A percentile compares a stretch with the other conserved stretches of the same genome.
Evolutionary conservation across 2,329 filamentous ascomycete species (phyloP).

Genomic region (Aspergillus sp.): DNA sequence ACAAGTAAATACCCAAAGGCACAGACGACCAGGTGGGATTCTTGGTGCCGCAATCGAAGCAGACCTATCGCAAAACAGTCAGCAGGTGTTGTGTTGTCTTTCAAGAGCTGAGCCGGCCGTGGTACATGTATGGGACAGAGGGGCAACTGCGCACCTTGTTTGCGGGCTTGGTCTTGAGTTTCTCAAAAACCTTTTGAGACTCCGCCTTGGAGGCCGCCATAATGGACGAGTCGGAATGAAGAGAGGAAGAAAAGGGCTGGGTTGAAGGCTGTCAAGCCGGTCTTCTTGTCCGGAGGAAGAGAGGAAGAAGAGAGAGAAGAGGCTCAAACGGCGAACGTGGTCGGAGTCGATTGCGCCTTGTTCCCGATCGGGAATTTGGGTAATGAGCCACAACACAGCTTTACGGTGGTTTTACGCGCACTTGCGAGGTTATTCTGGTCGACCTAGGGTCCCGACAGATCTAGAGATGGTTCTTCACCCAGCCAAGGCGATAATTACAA

Average conservation of each 20-base stretch:
- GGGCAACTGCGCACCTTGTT: slow-evolving; percentile 65
- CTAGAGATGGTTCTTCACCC: too few relatives aligned
- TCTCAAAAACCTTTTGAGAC: slow-evolving; percentile 96
- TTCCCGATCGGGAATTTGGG: slow-evolving; percentile 12
- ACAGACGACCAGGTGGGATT: slow-evolving; percentile 98
- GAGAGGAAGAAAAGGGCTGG: not conserved
- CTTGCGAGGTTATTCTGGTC: too few relatives aligned
- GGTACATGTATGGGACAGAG: slow-evolving; percentile 9
- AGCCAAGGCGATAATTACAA: too few relatives aligned
- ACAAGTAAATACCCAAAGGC: slow-evolving; percentile 94
- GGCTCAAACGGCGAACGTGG: slow-evolving; percentile 27
- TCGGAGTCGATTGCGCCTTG: slow-evolving; percentile 22
- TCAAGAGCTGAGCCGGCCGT: slow-evolving; percentile 1
- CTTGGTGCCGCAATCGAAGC: slow-evolving; percentile 96
- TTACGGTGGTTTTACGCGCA: too few relatives aligned
- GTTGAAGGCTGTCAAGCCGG: not conserved
- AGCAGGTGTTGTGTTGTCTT: not conserved
- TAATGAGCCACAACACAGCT: too few relatives aligned
- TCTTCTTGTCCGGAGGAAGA: slow-evolving; percentile 4
- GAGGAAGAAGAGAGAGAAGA: slow-evolving; percentile 7
- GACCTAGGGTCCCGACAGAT: too few relatives aligned
- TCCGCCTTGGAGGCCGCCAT: slow-evolving; percentile 81
- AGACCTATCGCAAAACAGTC: slow-evolving; percentile 54
- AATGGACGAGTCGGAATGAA: slow-evolving; percentile 18
- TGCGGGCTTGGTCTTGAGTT: slow-evolving; percentile 84